Conservation (phyloP, 805 yeast genomes). For the Maudiozyma turicensis region DNA sequence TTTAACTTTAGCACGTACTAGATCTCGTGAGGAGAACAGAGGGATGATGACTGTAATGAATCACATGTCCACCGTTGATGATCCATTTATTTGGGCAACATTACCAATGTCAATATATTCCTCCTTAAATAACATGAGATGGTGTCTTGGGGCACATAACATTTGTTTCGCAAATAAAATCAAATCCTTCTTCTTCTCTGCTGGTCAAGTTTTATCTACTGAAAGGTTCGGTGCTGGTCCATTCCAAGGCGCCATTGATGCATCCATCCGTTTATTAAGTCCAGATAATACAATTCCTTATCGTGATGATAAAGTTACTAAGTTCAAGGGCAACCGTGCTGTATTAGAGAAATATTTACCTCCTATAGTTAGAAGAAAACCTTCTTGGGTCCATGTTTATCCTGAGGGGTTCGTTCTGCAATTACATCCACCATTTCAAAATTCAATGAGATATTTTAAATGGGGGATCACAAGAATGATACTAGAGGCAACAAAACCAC, state of each 20-base stretch:
- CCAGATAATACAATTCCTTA: slow-evolving; percentile 50
- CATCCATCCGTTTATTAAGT: slow-evolving; percentile 62
- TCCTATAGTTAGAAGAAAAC: slow-evolving; percentile 52
- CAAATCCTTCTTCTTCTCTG: slow-evolving; percentile 55
- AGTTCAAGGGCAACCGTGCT: not conserved
- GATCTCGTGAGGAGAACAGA: slow-evolving; percentile 57
- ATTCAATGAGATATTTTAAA: slow-evolving; percentile 88
- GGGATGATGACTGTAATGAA: slow-evolving; percentile 82
- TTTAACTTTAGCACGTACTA: slow-evolving; percentile 53
- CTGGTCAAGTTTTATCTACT: slow-evolving; percentile 84
- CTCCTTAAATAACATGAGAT: slow-evolving; percentile 60
- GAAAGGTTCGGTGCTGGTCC: slow-evolving; percentile 89
- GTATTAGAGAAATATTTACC: slow-evolving; percentile 29
- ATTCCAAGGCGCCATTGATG: slow-evolving; percentile 83
- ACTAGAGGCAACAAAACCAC: slow-evolving; percentile 73
- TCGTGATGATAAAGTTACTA: slow-evolving; percentile 9
- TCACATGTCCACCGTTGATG: slow-evolving; percentile 87
- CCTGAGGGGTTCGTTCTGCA: slow-evolving; percentile 95
- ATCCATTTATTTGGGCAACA: slow-evolving; percentile 83
- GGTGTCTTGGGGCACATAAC: slow-evolving; percentile 93
- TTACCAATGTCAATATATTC: slow-evolving; percentile 62
- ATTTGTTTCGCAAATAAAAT: slow-evolving; percentile 61
- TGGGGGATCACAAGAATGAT: slow-evolving; percentile 90
- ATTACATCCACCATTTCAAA: slow-evolving; percentile 61
- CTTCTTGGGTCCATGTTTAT: slow-evolving; percentile 88